Evolutionary conservation across 768 basidiomycete species (phyloP), one percentile per base, ranked within the genome.

Genomic region (Amylocystis lapponica): DNA sequence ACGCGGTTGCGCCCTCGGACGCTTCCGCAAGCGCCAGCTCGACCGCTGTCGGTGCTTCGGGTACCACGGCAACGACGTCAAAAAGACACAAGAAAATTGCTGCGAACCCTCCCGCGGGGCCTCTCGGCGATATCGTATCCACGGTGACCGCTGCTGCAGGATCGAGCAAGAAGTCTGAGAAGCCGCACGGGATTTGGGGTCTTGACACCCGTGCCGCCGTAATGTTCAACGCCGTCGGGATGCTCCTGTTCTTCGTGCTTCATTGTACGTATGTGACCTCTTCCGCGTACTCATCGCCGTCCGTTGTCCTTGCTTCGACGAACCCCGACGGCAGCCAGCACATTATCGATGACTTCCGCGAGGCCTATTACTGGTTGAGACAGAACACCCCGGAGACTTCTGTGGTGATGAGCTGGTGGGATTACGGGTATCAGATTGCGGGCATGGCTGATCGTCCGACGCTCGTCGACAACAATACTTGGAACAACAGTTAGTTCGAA

Each of bases 371-470:
- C 59, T 99, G 96, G 96, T 65, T 99, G 36, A 75, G 96, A 40
- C 86, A 94, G 67, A 99, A 98, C 67, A 99, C 96, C 2, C 75
- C 85, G 5, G 72, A 92, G 63, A 83, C 89, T 47, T 82, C 92
- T 5, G 94, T 98, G 25, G 83, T 98, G 20, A 94, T 95, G 92
- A 90, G 86, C 48, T 99, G 96, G 96, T 98, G 96, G 96, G 96
- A 98, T 68, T 99, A 98, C 53, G 96, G 95, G 22, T 98, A 99
- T 62, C 95, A 98, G 65, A 97, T 98, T 58, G 96, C 96, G 30
- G 96, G 96, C 30, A 96, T 98, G 89, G 94, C 96, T 19, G 93
- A 98, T 67, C 72, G 95, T 34, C 83, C 92, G 12, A 98, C 95
- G 1, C 67, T 98, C 52, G 95, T 98, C 16, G 95, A 99, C 65